These are phyloP conservation scores for Geotrichum fermentans DNA, from an alignment of 1,139 yeast species.

Conservation along the genomic window DNA sequence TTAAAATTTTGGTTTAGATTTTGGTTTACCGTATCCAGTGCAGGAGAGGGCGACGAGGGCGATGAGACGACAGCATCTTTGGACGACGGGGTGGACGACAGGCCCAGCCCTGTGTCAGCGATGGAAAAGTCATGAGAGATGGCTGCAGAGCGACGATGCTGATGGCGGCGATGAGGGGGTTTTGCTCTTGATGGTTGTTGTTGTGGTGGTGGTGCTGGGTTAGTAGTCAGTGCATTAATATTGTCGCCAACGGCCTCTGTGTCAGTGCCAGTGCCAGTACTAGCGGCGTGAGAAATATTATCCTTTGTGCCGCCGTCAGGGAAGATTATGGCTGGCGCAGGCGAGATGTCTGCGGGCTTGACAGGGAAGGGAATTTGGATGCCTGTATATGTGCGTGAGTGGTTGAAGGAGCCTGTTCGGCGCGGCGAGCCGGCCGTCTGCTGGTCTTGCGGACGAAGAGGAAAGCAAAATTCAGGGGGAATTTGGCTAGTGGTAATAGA, in stretches of 20 bases:
- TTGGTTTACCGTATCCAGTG: constrained; percentile 6
- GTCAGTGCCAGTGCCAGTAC: not conserved
- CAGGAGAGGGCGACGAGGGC: constrained; percentile 4
- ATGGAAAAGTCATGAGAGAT: constrained; percentile 30
- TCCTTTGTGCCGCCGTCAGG: not conserved
- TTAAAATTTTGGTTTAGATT: constrained; percentile 4
- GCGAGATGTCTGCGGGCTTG: not conserved
- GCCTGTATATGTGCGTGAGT: constrained; percentile 17
- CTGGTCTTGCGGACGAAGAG: constrained; percentile 9
- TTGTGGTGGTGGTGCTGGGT: too few species aligned
- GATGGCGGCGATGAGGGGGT: constrained; percentile 25
- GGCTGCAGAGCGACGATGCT: constrained; percentile 38
- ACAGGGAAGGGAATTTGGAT: constrained; percentile 10
- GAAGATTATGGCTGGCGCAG: not conserved
- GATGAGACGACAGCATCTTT: constrained; percentile 8
- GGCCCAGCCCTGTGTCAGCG: constrained; percentile 11
- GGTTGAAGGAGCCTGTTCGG: constrained; percentile 2
- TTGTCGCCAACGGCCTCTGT: not conserved
- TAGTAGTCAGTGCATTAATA: not conserved
- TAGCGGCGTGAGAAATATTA: not conserved
- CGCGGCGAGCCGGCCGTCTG: constrained; percentile 1
- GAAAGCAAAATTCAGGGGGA: constrained; percentile 20
- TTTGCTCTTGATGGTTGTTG: not conserved
- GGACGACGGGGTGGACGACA: constrained; percentile 2
- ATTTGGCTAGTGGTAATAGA: constrained; percentile 4